phyloP scores from a whole-genome alignment of 345 rosid species.

The Corymbia maculata region DNA sequence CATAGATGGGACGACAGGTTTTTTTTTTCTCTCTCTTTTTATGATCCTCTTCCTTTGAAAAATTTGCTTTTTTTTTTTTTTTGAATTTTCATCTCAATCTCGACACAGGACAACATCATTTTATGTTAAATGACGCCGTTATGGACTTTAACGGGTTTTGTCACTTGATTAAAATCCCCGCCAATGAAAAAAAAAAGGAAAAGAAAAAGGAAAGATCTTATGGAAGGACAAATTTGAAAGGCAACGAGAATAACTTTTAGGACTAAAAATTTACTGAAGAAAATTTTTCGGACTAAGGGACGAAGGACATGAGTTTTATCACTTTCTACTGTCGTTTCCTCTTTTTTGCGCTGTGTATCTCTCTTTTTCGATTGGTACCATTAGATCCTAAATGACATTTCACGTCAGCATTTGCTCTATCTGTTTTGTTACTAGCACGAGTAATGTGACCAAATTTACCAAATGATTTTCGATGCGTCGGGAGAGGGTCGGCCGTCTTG shows the following conservation, averaged over 20 bases:
- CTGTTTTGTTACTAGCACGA: background rate
- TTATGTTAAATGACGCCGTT: background rate
- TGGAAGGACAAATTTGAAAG: background rate
- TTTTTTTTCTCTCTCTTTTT: background rate
- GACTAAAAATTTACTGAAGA: background rate
- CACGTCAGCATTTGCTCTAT: background rate
- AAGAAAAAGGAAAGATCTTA: background rate
- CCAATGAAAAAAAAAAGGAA: fast-evolving
- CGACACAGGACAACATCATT: no score
- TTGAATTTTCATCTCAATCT: background rate
- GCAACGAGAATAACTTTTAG: background rate
- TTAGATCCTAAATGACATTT: background rate
- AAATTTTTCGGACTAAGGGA: background rate
- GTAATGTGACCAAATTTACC: background rate
- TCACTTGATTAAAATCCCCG: no score
- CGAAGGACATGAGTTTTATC: fast-evolving
- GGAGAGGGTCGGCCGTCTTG: no score
- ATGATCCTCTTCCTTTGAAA: background rate
- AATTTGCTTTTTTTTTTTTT: no score
- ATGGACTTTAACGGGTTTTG: background rate
- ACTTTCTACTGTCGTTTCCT: background rate
- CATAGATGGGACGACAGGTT: background rate
- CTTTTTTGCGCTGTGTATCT: background rate
- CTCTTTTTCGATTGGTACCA: background rate
- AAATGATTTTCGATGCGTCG: background rate